Base-by-base conservation (phyloP, 345 rosid species). In the Chamaenerion angustifolium region DNA sequence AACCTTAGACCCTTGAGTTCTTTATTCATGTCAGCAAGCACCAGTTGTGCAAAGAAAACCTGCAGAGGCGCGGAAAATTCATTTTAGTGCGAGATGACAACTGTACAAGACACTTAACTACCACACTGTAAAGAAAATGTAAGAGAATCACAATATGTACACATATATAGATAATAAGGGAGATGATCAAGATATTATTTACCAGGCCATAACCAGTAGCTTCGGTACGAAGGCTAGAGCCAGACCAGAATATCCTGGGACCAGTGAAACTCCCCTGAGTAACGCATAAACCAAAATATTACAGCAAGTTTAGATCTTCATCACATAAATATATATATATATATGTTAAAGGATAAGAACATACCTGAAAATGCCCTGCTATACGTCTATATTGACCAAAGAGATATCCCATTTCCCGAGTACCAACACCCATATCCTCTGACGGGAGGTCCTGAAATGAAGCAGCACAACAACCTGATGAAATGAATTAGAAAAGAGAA, bases 201-300 rank as follows among this genome's bases (percentile, higher is more conserved):
- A 92, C 98, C 94, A 92, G 81, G 19, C 96, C 98, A 72, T 92
- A 92, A 69, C 96, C 98, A 68, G 95, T 84, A 59, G 96, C 98
- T 80, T 92, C 98, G 57, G 98, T 92, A 64, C 95, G 89, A 48
- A 92, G 98, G 67, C 96, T 92, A 66, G 96, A 92, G 52, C 95
- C 95, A 46, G 98, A 84, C 96, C 95, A 92, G 65, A 78, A 87
- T 75, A 80, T 80, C 65, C 88, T 76, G 19, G 98, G 95, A 64
- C 95, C 96, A 74, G 94, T 76, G 79, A 80, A 92, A 79, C 96
- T 92, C 77, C 98, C 98, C 96, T 92, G 78, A 77, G 85, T 65
- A 44, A 71, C 65, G 71, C 62, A n/a, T 57, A 69, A 63, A 73
- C 66, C 63, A 64, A 78, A 71, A 55, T 55, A 68, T 37, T 64